Evolutionary conservation across 768 basidiomycete species (phyloP).

Genomic region (Dentipellis sp.): DNA sequence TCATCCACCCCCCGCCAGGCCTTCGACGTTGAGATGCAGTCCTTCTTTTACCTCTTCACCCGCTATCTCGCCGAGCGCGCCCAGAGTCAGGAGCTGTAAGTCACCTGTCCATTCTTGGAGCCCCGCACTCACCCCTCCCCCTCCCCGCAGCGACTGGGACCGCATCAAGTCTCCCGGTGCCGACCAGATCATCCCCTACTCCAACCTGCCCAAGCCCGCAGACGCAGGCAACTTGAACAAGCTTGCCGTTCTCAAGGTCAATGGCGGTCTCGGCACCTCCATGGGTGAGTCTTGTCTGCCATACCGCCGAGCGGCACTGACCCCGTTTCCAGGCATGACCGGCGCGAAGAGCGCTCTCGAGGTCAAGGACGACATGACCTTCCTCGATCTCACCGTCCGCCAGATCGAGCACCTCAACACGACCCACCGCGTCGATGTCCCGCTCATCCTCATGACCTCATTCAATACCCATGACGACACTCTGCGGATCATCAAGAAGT

Average conservation of each 20-base stretch:
- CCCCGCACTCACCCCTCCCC: slow-evolving; percentile 9
- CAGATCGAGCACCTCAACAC: slow-evolving; percentile 67
- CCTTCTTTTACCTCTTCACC: slow-evolving; percentile 93
- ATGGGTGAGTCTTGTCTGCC: slow-evolving; percentile 31
- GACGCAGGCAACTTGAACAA: slow-evolving; percentile 48
- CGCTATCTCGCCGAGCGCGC: slow-evolving; percentile 88
- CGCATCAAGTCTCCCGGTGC: slow-evolving; percentile 52
- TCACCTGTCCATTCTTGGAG: neutral
- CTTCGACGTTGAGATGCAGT: slow-evolving; percentile 94
- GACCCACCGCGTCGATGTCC: slow-evolving; percentile 53
- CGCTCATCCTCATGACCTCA: slow-evolving; percentile 75
- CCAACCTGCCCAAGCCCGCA: slow-evolving; percentile 34
- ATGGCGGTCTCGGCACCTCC: slow-evolving; percentile 66
- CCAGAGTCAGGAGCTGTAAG: slow-evolving; percentile 75
- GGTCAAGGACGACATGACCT: slow-evolving; percentile 65
- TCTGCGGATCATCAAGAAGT: slow-evolving; percentile 70
- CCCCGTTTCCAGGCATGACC: slow-evolving; percentile 32
- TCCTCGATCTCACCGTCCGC: slow-evolving; percentile 56
- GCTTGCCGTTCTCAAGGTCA: slow-evolving; percentile 71
- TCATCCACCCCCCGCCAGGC: slow-evolving; percentile 36
- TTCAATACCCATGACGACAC: slow-evolving; percentile 79
- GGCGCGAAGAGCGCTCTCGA: slow-evolving; percentile 68
- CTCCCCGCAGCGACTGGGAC: slow-evolving; percentile 23
- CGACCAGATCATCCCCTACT: slow-evolving; percentile 57
- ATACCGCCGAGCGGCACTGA: neutral